Evolutionary conservation across 2,329 filamentous ascomycete species (phyloP), one percentile per base, ranked within the genome.

Genomic region (Venturia asperata): DNA sequence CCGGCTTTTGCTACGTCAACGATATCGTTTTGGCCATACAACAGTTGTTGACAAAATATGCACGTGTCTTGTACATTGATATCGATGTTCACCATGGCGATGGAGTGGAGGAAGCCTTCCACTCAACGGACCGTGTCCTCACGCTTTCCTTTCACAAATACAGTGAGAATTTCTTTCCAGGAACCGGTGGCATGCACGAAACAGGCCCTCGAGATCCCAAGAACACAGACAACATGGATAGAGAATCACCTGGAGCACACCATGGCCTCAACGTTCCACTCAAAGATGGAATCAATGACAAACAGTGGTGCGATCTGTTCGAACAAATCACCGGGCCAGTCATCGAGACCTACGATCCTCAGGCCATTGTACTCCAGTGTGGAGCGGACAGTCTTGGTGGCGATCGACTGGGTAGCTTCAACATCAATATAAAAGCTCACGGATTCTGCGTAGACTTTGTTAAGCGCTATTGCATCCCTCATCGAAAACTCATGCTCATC

Each of bases 1-100:
- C 89, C 17, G 94, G 94, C 0, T 99, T 99, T 77, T 99, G 94
- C 79, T 99, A 99, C 78, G 92, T 97, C 78, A 99, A 99, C 76
- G 94, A 99, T 76, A 97, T 97, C 71, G 94, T 97, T 66, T 84
- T 99, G 60, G 91, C 90, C 43, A 94, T 97, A 70, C 83, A 97
- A 45, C 89, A 97, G 74, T 84, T 99, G 11, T 81, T 97, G 19
- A 87, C 90, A 39, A 84, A 88, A 72, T 86, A 92, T 70, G 87
- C 91, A 19, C 88, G 92, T 61, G 92, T 97, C 9, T 82, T 97
- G 66, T 97, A 97, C 76, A 92, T 97, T 75, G 91, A 96, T 73
- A 95, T 96, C 70, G 91, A 96, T 74, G 91, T 96, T 1, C 91
- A 96, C 74, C 91, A 96, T 69, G 91, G 91, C 67, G 91, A 96